Percentiles rank a stretch among this genome's conserved stretches.
These are phyloP conservation scores for Sanghuangporus weigelae DNA, from an alignment of 1,284 basidiomycete species.

Conservation along the genomic window DNA sequence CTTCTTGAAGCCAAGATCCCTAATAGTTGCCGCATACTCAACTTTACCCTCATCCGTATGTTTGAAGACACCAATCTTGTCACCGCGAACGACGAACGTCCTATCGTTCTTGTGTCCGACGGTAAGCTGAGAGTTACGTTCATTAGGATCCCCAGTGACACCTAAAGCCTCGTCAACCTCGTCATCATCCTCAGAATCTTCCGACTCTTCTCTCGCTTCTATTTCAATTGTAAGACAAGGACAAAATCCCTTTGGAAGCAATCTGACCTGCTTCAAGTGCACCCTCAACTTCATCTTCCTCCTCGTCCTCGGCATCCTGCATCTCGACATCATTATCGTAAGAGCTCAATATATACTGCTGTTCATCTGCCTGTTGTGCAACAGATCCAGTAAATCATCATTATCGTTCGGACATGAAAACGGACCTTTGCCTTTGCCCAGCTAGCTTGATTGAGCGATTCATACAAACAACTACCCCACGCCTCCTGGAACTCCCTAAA, in stretches of 20 bases:
- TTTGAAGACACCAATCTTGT: constrained; percentile 96
- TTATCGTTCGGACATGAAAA: not conserved
- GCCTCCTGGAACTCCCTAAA: constrained; percentile 63
- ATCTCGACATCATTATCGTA: constrained; percentile 80
- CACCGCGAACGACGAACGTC: constrained; percentile 93
- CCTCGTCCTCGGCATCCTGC: constrained; percentile 68
- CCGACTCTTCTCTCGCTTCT: constrained; percentile 41
- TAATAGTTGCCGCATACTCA: constrained; percentile 87
- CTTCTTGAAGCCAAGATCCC: constrained; percentile 75
- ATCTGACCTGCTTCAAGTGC: constrained; percentile 36
- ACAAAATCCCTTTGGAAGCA: not conserved
- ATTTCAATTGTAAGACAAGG: constrained; percentile 21
- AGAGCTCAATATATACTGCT: constrained; percentile 66
- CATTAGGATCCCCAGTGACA: constrained; percentile 44
- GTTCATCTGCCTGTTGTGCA: constrained; percentile 59
- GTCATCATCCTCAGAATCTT: constrained; percentile 45
- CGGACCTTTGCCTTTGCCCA: constrained; percentile 84
- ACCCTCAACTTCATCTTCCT: constrained; percentile 63
- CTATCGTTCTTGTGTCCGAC: constrained; percentile 96
- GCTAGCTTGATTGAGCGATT: constrained; percentile 68
- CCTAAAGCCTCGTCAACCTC: constrained; percentile 50
- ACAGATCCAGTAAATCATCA: constrained; percentile 22
- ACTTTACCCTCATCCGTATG: constrained; percentile 76
- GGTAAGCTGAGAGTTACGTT: constrained; percentile 84
- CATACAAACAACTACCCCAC: constrained; percentile 78